Evolutionary conservation across 2,329 filamentous ascomycete species (phyloP), one percentile per base, ranked within the genome.

Genomic region (Purpureocillium lavendulum): DNA sequence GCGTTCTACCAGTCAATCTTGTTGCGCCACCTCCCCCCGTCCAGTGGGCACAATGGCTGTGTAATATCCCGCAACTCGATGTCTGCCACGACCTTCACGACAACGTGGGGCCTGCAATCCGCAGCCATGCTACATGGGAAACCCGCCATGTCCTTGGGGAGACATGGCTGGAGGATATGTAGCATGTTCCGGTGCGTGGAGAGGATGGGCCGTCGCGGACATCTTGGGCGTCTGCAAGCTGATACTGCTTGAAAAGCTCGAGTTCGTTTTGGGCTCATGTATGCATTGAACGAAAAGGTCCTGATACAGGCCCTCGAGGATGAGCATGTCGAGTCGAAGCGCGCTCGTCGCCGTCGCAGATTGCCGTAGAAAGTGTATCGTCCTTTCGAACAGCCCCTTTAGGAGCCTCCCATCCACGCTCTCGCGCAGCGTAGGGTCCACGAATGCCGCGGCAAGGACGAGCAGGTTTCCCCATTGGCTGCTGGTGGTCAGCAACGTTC

Each of bases 391-490:
- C 0, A 94, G 71, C 2, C 60, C 55, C 33, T 72, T 65, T 7
- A 94, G 64, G 3, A 67, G 61, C 1, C 70, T 58, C 35, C 65
- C 61, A 4, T 77, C 59, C 15, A 94, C 71, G 24, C 78, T 73
- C 5, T 65, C 57, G 5, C 64, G 63, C 2, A 94, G 71, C 18
- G 71, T 63, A 4, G 69, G 72, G 35, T 90, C 84, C 45, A 73
- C 75, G 60, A 80, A 89, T 4, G 83, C 84, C 2, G 90, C 88
- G 18, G 86, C 80, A 3, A 98, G 75, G n/a, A 94, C 87, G 36
- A 97, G 70, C 54, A 96, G 77, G 57, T 97, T 97, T 42, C 92
- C 90, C 69, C 94, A 98, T 87, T 98, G 92, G 6, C 89, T 94
- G 46, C 5, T 24, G 14, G 26, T 16, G 15, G 33, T 55, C 34